These are phyloP conservation scores for Pelargonium cotyledonis DNA, from an alignment of 441 rosid species.

Conservation along the genomic window DNA sequence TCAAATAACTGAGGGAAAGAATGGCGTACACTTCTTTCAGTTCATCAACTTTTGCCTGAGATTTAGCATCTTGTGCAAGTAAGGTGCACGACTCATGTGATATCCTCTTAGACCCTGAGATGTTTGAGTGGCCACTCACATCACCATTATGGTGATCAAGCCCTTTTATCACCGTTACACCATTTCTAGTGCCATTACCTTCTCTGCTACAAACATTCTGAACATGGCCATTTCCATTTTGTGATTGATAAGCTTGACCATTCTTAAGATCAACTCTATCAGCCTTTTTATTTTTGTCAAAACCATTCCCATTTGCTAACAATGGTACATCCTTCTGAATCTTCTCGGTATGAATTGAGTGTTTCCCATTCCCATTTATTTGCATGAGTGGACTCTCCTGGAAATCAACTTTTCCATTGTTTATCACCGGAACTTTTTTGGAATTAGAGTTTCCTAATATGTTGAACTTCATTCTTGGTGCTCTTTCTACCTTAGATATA, in stretches of 20 bases:
- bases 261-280: slow-evolving; percentile 32
- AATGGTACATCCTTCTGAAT: slow-evolving; percentile 33
- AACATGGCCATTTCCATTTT: slow-evolving; percentile 27
- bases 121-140: slow-evolving; percentile 26
- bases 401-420: slow-evolving; percentile 39
- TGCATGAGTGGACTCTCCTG: slow-evolving; percentile 37
- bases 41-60: slow-evolving; percentile 50
- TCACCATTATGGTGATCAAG: slow-evolving; percentile 28
- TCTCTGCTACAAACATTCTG: slow-evolving; percentile 25
- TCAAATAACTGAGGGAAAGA: slow-evolving; percentile 16
- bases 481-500: slow-evolving; percentile 47
- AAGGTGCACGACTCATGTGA: slow-evolving; percentile 42
- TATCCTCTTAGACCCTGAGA: slow-evolving; percentile 40
- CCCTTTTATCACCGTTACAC: slow-evolving; percentile 20
- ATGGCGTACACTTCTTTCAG: slow-evolving; percentile 61
- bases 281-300: slow-evolving; percentile 28
- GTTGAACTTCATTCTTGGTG: slow-evolving; percentile 45
- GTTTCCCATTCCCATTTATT: slow-evolving; percentile 32
- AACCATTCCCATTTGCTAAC: slow-evolving; percentile 26
- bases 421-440: slow-evolving; percentile 37
- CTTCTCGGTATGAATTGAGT: slow-evolving; percentile 26
- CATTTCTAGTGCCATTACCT: slow-evolving; percentile 29
- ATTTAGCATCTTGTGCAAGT: slow-evolving; percentile 52
- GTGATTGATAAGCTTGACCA: slow-evolving; percentile 20
- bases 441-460: slow-evolving; percentile 47